Evolutionary conservation across 768 basidiomycete genomes (phyloP), one percentile per base, ranked within the genome.

Genomic region (Fibroporia radiculosa): DNA sequence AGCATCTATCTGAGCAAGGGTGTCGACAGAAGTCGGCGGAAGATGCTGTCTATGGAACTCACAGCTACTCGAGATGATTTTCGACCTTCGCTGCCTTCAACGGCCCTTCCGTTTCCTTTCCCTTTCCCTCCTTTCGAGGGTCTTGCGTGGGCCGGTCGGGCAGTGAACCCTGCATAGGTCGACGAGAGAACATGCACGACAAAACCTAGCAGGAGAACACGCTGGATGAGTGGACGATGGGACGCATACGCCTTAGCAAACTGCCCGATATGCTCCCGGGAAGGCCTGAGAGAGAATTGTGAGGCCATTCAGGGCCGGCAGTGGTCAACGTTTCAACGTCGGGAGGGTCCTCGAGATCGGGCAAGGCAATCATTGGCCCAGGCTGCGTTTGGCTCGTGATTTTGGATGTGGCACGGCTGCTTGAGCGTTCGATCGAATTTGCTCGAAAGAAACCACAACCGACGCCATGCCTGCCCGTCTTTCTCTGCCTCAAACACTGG

Each of bases 201-300:
- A 56, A 92, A 91, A 6, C 73, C 69, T 19, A 71, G 55, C 36
- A 82, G 92, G 16, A 95, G 68, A 23, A 73, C 50, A 32, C 80
- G 77, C 62, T 93, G 91, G 38, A 93, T 67, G 29, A 74, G 54
- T 3, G 88, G 86, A 4, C 91, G 69, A 58, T 90, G 78, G 1
- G 60, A 44, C 3, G 73, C 57, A 54, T 95, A 93, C n/a, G 60
- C 45, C 42, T 68, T 70, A 28, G 70, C 58, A 37, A 83, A 58
- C 40, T 61, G 61, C 2, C 72, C 59, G 23, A 80, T 50, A 11
- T 61, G 68, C 36, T 70, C 63, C 31, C 70, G 62, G 26, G 35
- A 39, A 3, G 49, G 53, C 28, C 40, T 33, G 38, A 54, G 44
- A 13, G 19, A 41, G 4, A 49, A 54, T 29, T 54, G 52, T 2